A percentile compares a stretch with the other conserved stretches of the same genome.
phyloP scores from a whole-genome alignment of 768 basidiomycete genomes.

The Leucosporidium creatinivorum region DNA sequence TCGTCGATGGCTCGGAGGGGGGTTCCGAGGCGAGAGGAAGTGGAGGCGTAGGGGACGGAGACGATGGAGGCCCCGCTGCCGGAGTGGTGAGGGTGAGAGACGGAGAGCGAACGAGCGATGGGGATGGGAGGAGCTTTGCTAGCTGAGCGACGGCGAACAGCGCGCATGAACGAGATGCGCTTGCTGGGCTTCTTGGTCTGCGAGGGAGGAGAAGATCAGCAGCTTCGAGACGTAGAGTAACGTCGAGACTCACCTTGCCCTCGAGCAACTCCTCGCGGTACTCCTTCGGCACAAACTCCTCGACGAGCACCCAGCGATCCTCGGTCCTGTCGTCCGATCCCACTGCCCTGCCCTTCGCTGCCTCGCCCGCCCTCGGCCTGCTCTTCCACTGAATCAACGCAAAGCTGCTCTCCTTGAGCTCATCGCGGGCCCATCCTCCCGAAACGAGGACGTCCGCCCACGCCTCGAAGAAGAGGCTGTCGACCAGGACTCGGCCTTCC shows the following conservation, averaged over 20 bases:
- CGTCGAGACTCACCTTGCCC: conserved; percentile 13
- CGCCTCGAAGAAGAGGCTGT: conserved; percentile 83
- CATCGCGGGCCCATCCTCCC: conserved; percentile 35
- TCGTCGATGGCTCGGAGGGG: conserved; percentile 22
- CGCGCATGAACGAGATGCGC: conserved; percentile 35
- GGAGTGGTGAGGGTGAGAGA: too few relatives aligned
- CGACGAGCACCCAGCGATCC: conserved; percentile 69
- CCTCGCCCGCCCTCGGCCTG: conserved; percentile 45
- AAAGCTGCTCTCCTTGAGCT: conserved; percentile 36
- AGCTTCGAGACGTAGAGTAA: not conserved
- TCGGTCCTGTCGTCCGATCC: conserved; percentile 61
- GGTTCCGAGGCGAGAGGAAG: not conserved
- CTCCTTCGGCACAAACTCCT: conserved; percentile 87
- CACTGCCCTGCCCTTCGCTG: not conserved
- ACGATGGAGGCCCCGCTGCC: not conserved
- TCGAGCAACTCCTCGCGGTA: conserved; percentile 62
- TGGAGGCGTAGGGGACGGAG: not conserved
- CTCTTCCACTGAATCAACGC: conserved; percentile 80
- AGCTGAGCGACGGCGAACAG: conserved; percentile 24
- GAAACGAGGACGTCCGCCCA: conserved; percentile 42
- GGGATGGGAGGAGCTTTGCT: not conserved
- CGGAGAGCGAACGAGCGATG: too few relatives aligned
- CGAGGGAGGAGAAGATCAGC: too few relatives aligned
- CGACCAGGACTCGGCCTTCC: conserved; percentile 46
- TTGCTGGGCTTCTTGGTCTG: conserved; percentile 30